Conservation (phyloP, 2,329 filamentous ascomycete genomes). For the Neonectria faginata region DNA sequence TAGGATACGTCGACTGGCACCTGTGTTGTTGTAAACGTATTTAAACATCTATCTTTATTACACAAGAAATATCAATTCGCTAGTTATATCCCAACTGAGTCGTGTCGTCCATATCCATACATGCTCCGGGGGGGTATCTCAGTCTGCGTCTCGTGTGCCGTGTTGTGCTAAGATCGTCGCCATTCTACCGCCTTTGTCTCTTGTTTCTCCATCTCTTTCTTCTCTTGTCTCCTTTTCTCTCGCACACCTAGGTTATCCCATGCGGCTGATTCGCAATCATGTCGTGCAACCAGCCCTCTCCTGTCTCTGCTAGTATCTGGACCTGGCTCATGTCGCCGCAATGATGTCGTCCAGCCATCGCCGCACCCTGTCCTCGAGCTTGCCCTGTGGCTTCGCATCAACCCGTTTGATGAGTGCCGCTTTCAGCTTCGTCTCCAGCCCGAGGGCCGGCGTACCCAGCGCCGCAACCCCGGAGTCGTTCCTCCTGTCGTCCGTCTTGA, state of each 20-base stretch:
- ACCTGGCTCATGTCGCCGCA: constrained; percentile 14
- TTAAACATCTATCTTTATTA: neutral
- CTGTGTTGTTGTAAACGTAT: neutral
- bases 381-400: constrained; percentile 38
- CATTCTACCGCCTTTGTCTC: neutral
- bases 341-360: constrained; percentile 41
- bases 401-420: constrained; percentile 36
- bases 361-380: constrained; percentile 38
- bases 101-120: constrained; percentile 22
- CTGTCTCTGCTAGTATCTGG: neutral
- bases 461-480: neutral
- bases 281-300: neutral
- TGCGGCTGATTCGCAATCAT: neutral
- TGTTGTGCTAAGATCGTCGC: constrained; percentile 10
- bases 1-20: neutral
- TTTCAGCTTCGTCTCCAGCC: constrained; percentile 28
- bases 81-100: constrained; percentile 22
- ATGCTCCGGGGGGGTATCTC: constrained; percentile 27
- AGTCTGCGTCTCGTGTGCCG: constrained; percentile 19
- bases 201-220: constrained; percentile 19
- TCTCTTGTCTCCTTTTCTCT: constrained; percentile 17
- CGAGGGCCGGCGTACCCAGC: constrained; percentile 13
- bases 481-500: neutral
- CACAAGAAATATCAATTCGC: constrained; percentile 19
- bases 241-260: neutral